Evolutionary conservation across 78 protist species (phyloP).

Genomic region (Speleostelium caveatum): DNA sequence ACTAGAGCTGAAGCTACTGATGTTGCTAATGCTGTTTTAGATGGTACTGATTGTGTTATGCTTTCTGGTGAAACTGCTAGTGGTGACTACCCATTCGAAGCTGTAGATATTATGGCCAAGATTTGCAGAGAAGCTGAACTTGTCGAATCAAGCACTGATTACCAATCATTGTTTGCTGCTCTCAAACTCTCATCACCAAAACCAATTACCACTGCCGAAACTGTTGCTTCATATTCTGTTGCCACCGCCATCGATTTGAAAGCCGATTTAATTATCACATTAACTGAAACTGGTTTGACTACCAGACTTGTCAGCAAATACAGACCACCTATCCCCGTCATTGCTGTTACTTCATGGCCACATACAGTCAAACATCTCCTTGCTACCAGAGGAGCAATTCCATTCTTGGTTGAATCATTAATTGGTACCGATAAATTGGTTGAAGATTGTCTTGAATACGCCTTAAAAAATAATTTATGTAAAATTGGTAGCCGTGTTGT

Average conservation of each 20-base stretch:
- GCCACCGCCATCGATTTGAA: slow-evolving; percentile 76
- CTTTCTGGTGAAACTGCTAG: slow-evolving; percentile 89
- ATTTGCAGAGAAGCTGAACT: slow-evolving; percentile 82
- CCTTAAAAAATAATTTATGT: slow-evolving; percentile 61
- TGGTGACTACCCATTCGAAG: slow-evolving; percentile 88
- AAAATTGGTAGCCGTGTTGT: slow-evolving; percentile 66
- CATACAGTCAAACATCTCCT: slow-evolving; percentile 68
- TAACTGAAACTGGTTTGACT: slow-evolving; percentile 82
- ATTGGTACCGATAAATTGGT: slow-evolving; percentile 72
- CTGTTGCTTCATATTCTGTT: slow-evolving; percentile 81
- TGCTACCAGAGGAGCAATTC: slow-evolving; percentile 76
- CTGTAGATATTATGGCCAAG: slow-evolving; percentile 82
- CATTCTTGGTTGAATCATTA: slow-evolving; percentile 65
- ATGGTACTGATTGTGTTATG: slow-evolving; percentile 97
- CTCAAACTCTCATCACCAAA: slow-evolving; percentile 38
- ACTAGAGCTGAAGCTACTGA: slow-evolving; percentile 97
- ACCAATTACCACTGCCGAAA: slow-evolving; percentile 55
- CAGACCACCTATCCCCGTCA: slow-evolving; percentile 78
- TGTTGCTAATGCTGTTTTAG: slow-evolving; percentile 96
- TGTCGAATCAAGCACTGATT: slow-evolving; percentile 74
- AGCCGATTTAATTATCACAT: slow-evolving; percentile 73
- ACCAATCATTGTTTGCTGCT: slow-evolving; percentile 73
- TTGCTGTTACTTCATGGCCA: slow-evolving; percentile 78
- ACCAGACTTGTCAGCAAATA: slow-evolving; percentile 80
- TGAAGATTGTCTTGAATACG: slow-evolving; percentile 54